These are phyloP conservation scores for Huiozyma sinensis DNA, from an alignment of 805 yeast species.

Conservation along the genomic window DNA sequence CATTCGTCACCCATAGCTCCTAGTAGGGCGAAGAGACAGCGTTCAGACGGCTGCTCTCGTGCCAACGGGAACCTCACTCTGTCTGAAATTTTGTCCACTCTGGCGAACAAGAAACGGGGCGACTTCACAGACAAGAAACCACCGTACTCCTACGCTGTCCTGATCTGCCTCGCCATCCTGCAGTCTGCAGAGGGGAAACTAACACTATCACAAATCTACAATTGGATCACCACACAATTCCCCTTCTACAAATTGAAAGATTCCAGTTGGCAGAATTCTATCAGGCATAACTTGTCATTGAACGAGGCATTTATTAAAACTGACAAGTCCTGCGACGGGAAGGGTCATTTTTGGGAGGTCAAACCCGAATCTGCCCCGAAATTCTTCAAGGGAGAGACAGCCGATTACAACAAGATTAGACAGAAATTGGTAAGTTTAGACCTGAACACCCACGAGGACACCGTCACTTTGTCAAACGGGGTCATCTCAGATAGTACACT, in stretches of 20 bases:
- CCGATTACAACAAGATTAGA: slow-evolving; percentile 17
- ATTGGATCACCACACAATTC: slow-evolving; percentile 84
- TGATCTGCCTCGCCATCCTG: slow-evolving; percentile 36
- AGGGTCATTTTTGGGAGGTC: slow-evolving; percentile 85
- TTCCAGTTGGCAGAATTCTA: slow-evolving; percentile 96
- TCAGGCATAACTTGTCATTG: slow-evolving; percentile 83
- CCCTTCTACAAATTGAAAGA: slow-evolving; percentile 73
- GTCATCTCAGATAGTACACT: background rate
- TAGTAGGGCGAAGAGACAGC: slow-evolving; percentile 20
- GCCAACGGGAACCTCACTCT: slow-evolving; percentile 23
- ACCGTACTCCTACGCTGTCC: slow-evolving; percentile 86
- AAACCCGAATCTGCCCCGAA: slow-evolving; percentile 73
- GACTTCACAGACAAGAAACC: slow-evolving; percentile 45
- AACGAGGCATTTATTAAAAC: slow-evolving; percentile 87
- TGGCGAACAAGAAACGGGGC: slow-evolving; percentile 10
- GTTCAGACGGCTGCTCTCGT: slow-evolving; percentile 21
- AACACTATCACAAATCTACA: slow-evolving; percentile 75
- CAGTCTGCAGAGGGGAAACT: slow-evolving; percentile 34
- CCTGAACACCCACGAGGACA: slow-evolving; percentile 4
- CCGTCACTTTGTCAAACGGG: background rate
- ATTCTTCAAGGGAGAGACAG: slow-evolving; percentile 47
- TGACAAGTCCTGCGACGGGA: slow-evolving; percentile 82
- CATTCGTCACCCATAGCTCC: slow-evolving; percentile 26
- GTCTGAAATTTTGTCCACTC: slow-evolving; percentile 20
- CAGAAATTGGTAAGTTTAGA: slow-evolving; percentile 12